Base-by-base conservation (phyloP, 1,284 basidiomycete species). In the Hortiboletus rubellus region DNA sequence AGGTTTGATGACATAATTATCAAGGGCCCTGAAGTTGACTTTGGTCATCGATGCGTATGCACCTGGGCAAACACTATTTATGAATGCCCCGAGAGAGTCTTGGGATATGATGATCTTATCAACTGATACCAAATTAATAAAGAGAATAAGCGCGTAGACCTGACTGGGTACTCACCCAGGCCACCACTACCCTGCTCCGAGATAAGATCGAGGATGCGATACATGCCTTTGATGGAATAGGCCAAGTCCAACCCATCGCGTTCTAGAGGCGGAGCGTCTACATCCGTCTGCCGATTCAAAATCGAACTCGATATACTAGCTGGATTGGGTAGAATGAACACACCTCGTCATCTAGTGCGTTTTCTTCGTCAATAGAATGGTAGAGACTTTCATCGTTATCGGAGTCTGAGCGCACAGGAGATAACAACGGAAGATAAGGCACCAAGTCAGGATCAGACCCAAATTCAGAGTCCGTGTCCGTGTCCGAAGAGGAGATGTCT, bases 61-160 rank as follows among this genome's bases (percentile, higher is more conserved):
- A 2, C 78, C 76, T 0, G 79, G 81, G 27, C 62, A 70, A 5
- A 82, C 40, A 12, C 65, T 66, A 46, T 83, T 82, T 59, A 82
- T 73, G 51, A 82, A 76, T 3, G 66, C 64, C 56, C 74, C 68
- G 4, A 83, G 65, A 0, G 77, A 77, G 8, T 74, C 71, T 64
- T 82, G 79, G n/a, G 74, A 74, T 48, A 85, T 84, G 66, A 86
- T 77, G 37, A 86, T 76, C 62, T 86, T 85, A 57, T 83, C 82
- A 42, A 82, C 82, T 85, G 58, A 48, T 22, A 18, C 43, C 14
- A 31, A 0, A 49, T 45, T n/a, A 40, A 31, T 1, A 3, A 34
- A 41, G 12, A 34, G 15, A 46, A 36, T 15, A 33, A 10, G 12
- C 0, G 11, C 2, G 6, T 17, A 1, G 2, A 14, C 10, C 11